Evolutionary conservation across 805 yeast species (phyloP), one percentile per base, ranked within the genome.

Genomic region (Saccharomycopsis synnaedendra): DNA sequence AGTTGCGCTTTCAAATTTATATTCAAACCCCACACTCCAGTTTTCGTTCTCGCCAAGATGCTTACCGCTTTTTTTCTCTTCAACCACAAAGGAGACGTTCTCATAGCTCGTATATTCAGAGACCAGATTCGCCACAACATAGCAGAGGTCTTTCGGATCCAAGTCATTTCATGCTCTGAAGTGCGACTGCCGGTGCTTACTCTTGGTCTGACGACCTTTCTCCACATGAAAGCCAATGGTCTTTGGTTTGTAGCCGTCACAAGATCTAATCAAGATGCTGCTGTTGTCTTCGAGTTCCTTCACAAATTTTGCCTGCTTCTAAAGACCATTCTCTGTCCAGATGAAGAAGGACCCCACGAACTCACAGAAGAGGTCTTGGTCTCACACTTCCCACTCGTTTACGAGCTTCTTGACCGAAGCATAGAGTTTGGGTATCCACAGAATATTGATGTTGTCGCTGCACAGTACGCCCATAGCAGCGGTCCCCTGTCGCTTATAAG

Each of bases 231-330:
- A 54, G 68, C 73, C 32, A 71, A 70, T 5, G 68, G 69, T 49
- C 56, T 90, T 10, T 93, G 94, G 83, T 57, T 87, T 5, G 95
- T 89, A 7, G 95, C 89, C 0, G 88, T 89, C n/a, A 78, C 94
- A 1, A 74, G 97, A 53, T 81, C 87, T 40, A 93, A 90, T 60
- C 85, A 82, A 36, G 96, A 90, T 60, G 88, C 89, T 34, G 76
- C 88, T 1, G 62, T 78, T 3, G 75, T 89, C 1, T 76, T 88
- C 59, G 97, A 90, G 66, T 85, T 83, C 57, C 65, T 90, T 28
- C 78, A 78, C 64, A 74, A 75, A 50, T 66, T 90, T 29, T 74
- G 77, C 46, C 63, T 66, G 4, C 58, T 86, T 1, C 64, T 87
- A 46, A 64, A 69, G 44, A 65, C 65, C 19, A 72, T 71, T 53